Evolutionary conservation across 257 asterid species (phyloP), one percentile per base, ranked within the genome.

Genomic region (Solanum chilense): DNA sequence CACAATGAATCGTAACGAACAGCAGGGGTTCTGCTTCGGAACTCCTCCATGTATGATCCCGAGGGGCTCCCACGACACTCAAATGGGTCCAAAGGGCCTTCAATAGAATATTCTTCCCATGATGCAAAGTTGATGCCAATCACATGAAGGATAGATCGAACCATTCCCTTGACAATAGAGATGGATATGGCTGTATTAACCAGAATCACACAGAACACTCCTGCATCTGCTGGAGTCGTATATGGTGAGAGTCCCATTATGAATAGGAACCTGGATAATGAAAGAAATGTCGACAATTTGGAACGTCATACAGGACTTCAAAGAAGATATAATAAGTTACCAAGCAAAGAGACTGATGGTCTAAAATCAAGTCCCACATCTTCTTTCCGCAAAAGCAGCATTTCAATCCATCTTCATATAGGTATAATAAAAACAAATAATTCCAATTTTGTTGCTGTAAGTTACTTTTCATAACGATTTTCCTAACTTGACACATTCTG

Each of bases 141-240:
- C 29, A 90, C 89, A 23, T 92, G 93, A 73, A 95, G 96, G 87
- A 96, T 86, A 1, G 96, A 96, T 44, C 95, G 93, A 68, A 95
- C 89, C 45, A 94, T 86, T 82, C 93, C 98, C 91, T 96, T 96
- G 88, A 94, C 88, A 66, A 93, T 92, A 41, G 98, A 94, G 86
- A 96, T 94, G 69, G 99, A 96, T 20, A 93, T 95, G 35, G 95
- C 99, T 2, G 99, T 94, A 91, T 94, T 94, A 16, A 95, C 97
- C 45, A 96, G 92, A 69, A 96, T 93, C 84, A 96, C 92, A 58
- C 96, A 96, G 80, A 96, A 93, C 33, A 95, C 94, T 27, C 99
- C 99, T 1, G 95, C 98, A 70, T 96, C 99, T 2, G 97, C 93
- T 66, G 98, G 98, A 87, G 94, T 83, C 5, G 96, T 93, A 84